Evolutionary conservation across 805 yeast genomes (phyloP).

Genomic region (Sungouiella blattae): DNA sequence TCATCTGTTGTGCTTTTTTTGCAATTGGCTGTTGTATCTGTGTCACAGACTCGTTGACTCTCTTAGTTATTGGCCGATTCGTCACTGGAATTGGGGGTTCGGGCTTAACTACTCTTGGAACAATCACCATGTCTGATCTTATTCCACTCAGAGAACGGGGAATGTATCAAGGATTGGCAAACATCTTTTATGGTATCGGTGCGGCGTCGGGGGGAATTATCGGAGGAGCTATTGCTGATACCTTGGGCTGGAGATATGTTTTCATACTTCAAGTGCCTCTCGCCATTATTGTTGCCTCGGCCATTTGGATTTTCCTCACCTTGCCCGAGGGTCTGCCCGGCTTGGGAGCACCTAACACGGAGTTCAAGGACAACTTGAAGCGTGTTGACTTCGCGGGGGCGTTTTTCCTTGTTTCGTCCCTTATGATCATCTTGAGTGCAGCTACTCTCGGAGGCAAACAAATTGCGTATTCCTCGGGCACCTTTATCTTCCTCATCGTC

Average conservation of each 20-base stretch:
- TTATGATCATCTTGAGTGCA: slow-evolving; percentile 58
- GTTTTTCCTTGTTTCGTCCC: slow-evolving; percentile 49
- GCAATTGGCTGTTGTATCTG: slow-evolving; percentile 55
- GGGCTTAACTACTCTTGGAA: slow-evolving; percentile 71
- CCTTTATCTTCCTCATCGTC: slow-evolving; percentile 32
- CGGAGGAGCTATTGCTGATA: slow-evolving; percentile 55
- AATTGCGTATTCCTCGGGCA: slow-evolving; percentile 42
- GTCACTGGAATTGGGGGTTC: slow-evolving; percentile 92
- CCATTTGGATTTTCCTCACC: slow-evolving; percentile 35
- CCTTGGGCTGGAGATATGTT: slow-evolving; percentile 49
- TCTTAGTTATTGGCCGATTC: slow-evolving; percentile 58
- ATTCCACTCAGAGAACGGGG: slow-evolving; percentile 77
- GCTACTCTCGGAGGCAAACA: slow-evolving; percentile 65
- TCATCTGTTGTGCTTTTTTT: slow-evolving; percentile 54
- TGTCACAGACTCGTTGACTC: slow-evolving; percentile 44
- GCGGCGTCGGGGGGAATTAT: slow-evolving; percentile 43
- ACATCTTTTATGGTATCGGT: slow-evolving; percentile 73
- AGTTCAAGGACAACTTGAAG: slow-evolving; percentile 45
- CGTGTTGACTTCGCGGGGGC: slow-evolving; percentile 37
- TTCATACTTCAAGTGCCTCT: slow-evolving; percentile 40
- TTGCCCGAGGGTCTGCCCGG: slow-evolving; percentile 58
- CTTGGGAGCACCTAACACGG: slow-evolving; percentile 46
- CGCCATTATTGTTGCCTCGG: slow-evolving; percentile 39
- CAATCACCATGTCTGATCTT: slow-evolving; percentile 73
- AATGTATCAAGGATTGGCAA: slow-evolving; percentile 77